Evolutionary conservation across 495 filamentous ascomycete species (phyloP), one percentile per base, ranked within the genome.

Genomic region (Trichoderma virens): DNA sequence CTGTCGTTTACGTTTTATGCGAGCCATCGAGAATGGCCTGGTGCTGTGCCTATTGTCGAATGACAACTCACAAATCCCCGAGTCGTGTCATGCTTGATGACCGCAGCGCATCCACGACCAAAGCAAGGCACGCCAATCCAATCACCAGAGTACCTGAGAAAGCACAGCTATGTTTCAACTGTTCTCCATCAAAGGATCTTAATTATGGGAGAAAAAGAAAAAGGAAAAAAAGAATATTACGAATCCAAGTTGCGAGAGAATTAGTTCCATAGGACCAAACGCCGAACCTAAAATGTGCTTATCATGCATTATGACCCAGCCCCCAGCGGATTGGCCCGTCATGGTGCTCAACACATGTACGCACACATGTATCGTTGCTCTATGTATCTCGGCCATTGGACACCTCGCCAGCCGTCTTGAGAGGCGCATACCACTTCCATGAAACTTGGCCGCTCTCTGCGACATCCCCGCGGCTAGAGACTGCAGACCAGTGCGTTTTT

Each of bases 101-200:
- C 51, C 25, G 27, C 16, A 8, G 51, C 51, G 27, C 27, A 5
- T 28, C 23, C 25, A 9, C 4, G 3, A 7, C 8, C 25, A 5
- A 4, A 56, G 51, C 51, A 56, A 56, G 51, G 51, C 11, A 56
- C 51, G 20, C 51, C 51, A 56, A 56, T 56, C 51, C 51, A 3
- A 27, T 27, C 51, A 18, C 51, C 51, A 30, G 25, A 16, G 25
- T 16, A 13, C 20, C 51, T 56, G 51, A 27, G 11, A 56, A 56
- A 1, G 28, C 9, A 25, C n/a, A 30, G 9, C 4, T 16, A 8
- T 30, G 27, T 7, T 13, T 16, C 25, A 4, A 56, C 4, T 56
- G 23, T 23, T 30, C 7, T 23, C 28, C 23, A 13, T 23, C 8
- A 11, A 35, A 35, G 32, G 32, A 14, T 20, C n/a, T 47, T 0